A percentile compares a stretch with the other conserved stretches of the same genome.
These are phyloP conservation scores for Annulohypoxylon bovei DNA, from an alignment of 495 filamentous ascomycete species.

Conservation along the genomic window DNA sequence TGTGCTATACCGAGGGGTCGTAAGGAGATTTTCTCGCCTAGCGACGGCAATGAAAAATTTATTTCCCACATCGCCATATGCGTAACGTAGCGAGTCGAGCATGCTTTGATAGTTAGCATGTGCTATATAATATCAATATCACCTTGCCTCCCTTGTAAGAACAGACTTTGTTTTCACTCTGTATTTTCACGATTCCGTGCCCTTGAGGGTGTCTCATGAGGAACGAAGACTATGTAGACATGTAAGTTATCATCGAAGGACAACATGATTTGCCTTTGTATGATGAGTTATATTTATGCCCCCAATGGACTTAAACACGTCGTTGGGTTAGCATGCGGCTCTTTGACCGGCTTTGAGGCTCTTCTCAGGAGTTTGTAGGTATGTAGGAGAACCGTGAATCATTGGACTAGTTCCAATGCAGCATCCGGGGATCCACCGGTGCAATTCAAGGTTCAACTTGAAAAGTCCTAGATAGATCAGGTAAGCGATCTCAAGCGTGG, in stretches of 20 bases:
- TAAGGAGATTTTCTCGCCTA: neutral
- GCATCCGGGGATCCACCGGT: too few species aligned
- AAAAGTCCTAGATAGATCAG: neutral
- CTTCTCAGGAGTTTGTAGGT: too few species aligned
- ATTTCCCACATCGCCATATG: neutral
- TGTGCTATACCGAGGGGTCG: neutral
- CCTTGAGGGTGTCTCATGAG: neutral
- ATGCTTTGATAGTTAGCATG: too few species aligned
- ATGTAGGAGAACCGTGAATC: neutral
- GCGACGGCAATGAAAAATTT: neutral
- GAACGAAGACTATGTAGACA: neutral
- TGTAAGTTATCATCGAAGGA: neutral
- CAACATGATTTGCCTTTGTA: neutral
- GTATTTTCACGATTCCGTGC: neutral
- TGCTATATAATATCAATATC: neutral
- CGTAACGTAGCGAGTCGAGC: too few species aligned
- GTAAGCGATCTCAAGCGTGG: neutral
- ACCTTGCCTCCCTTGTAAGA: neutral
- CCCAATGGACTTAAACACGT: too few species aligned
- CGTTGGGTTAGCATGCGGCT: too few species aligned
- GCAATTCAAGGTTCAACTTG: too few species aligned
- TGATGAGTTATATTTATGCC: too few species aligned
- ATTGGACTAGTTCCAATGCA: too few species aligned
- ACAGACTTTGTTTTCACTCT: neutral
- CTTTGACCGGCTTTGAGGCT: too few species aligned